phyloP scores from a whole-genome alignment of 176 grass and related monocot genomes.

The Hordeum vulgare region DNA sequence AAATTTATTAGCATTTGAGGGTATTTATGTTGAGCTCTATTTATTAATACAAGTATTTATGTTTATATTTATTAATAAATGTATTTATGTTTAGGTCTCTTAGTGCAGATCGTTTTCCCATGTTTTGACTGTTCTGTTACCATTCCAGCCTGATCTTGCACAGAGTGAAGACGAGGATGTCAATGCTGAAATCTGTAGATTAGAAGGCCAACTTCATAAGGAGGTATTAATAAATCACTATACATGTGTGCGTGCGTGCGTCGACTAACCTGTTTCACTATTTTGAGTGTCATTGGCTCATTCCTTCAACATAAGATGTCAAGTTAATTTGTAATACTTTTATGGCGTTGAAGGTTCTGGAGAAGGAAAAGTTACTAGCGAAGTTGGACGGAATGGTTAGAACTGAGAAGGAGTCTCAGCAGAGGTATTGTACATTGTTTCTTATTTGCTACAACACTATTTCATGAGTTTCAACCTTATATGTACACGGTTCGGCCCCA shows the following conservation, averaged over 20 bases:
- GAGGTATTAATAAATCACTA: conserved; percentile 30
- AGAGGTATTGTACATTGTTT: conserved; percentile 37
- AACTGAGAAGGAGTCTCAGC: conserved; percentile 50
- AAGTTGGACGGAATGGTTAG: conserved; percentile 43
- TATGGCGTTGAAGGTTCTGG: conserved; percentile 45
- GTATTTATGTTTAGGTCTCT: not conserved
- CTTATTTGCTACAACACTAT: conserved; percentile 11
- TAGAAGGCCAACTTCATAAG: conserved; percentile 58
- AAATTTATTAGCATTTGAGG: not conserved
- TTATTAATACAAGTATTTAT: not conserved
- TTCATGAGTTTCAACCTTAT: conserved; percentile 20
- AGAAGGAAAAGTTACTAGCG: conserved; percentile 54
- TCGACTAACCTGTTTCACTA: not conserved
- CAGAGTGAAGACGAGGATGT: conserved; percentile 72
- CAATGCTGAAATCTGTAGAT: conserved; percentile 43
- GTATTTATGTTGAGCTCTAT: not conserved
- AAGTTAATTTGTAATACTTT: conserved; percentile 6
- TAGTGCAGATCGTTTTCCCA: not conserved
- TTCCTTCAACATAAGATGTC: not conserved
- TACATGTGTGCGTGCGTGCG: not conserved
- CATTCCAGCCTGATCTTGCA: conserved; percentile 61
- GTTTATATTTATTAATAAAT: conserved; percentile 4
- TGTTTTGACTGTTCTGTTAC: conserved; percentile 12
- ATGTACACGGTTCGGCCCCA: not conserved
- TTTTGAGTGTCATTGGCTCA: conserved; percentile 3